Conservation (phyloP, 2,329 filamentous ascomycete species). For the Talaromyces verruculosus region DNA sequence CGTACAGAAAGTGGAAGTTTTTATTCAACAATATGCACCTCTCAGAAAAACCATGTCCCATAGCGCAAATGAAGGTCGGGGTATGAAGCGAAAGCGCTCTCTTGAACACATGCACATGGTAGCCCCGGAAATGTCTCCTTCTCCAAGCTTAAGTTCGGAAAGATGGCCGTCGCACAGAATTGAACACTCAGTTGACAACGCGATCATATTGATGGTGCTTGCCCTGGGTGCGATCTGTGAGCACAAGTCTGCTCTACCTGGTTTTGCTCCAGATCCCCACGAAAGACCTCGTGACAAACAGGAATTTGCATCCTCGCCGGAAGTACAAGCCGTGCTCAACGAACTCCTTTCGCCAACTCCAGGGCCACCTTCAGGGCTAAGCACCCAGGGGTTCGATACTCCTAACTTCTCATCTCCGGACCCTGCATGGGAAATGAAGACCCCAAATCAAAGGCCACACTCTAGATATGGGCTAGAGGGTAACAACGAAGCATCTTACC, state of each 20-base stretch:
- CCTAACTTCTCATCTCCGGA: constrained; percentile 26
- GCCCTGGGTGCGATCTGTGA: constrained; percentile 82
- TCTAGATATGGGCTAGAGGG: constrained; percentile 23
- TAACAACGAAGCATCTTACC: constrained; percentile 25
- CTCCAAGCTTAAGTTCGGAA: constrained; percentile 23
- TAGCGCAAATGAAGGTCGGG: constrained; percentile 27
- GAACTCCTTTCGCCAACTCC: constrained; percentile 30
- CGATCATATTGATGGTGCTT: constrained; percentile 77
- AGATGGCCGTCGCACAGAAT: constrained; percentile 29
- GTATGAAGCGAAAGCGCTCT: constrained; percentile 42
- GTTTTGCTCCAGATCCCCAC: constrained; percentile 49
- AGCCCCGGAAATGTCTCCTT: constrained; percentile 29
- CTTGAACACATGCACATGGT: constrained; percentile 31
- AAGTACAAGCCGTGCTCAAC: constrained; percentile 23
- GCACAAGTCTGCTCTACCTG: constrained; percentile 50
- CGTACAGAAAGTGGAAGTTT: constrained; percentile 53
- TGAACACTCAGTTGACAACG: constrained; percentile 69
- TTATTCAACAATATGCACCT: constrained; percentile 51
- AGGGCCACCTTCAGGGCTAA: not conserved
- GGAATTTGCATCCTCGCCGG: constrained; percentile 21
- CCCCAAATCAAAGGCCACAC: constrained; percentile 20
- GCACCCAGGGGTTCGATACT: constrained; percentile 27
- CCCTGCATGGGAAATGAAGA: constrained; percentile 23
- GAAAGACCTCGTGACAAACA: not conserved
- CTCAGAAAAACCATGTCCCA: constrained; percentile 24